Base-by-base conservation (phyloP, 2,329 filamentous ascomycete genomes). In the Neodidymelliopsis sp. region DNA sequence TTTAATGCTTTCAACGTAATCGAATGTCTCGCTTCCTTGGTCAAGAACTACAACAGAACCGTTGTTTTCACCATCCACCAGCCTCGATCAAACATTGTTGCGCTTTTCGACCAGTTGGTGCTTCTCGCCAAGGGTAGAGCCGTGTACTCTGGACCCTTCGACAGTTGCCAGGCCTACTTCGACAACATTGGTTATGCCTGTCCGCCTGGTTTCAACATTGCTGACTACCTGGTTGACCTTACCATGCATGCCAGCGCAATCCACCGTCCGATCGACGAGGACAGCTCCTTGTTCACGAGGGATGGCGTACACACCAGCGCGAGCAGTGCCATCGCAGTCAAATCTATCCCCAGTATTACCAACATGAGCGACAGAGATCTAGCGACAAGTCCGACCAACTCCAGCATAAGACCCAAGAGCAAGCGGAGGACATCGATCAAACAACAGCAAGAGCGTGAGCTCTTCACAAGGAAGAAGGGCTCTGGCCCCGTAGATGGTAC, bases 1-100 rank as follows among this genome's bases (percentile, higher is more conserved):
- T 99, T 87, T 79, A 99, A 99, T 69, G 95, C 95, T 5, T 99
- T 94, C 79, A 99, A 99, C 57, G 94, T 99, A 28, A 86, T 99
- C 19, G 94, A 99, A 71, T 97, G 92, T 65, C 82, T 99, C 8
- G 93, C 97, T 28, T 96, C 89, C 1, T 77, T 99, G 33, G 94
- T 95, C 40, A 97, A 96, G 78, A 94, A 86, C 30, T 99, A 97
- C 77, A 95, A 97, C 75, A 84, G 95, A 53, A 99, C 95, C 1
- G 91, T 99, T 45, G 89, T 99, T 54, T 97, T 99, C 76, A 99
- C 94, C 11, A 99, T 99, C 57, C 94, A 99, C 72, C 94, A 99
- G 67, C 94, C 94, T 27, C 85, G 95, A 59, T 99, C 94, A 9
- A 99, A 99, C 73, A 99, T 99, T 66, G 94, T 97, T 16, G 94